Conservation (phyloP, 176 grass and related monocot species). For the Hsuehochloa calcarea region DNA sequence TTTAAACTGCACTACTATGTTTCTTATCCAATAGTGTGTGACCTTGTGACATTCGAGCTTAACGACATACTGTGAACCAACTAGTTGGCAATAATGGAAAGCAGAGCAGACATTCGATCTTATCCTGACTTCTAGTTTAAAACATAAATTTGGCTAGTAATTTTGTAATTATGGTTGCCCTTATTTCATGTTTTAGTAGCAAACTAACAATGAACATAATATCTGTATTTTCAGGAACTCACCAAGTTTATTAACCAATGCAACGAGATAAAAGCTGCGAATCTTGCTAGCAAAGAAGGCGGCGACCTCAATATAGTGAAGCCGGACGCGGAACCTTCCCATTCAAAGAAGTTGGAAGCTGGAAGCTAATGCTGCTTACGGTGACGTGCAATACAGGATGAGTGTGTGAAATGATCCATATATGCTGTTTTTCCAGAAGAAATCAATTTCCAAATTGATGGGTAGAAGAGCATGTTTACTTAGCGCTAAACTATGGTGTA, state of each 20-base stretch:
- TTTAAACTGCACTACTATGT: background rate
- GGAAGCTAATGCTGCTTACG: background rate
- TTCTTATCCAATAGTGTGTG: background rate
- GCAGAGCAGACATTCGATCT: background rate
- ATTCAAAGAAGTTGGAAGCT: conserved; percentile 49
- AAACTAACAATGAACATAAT: background rate
- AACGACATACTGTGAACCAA: background rate
- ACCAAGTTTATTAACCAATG: conserved; percentile 81
- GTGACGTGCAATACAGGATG: background rate
- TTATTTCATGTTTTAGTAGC: background rate
- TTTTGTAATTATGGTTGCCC: background rate
- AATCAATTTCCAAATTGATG: background rate
- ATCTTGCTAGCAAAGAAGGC: conserved; percentile 74
- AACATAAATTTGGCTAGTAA: background rate
- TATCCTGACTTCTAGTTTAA: background rate
- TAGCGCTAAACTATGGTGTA: background rate
- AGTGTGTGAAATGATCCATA: background rate
- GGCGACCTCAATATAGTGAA: conserved; percentile 64
- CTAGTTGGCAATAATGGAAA: background rate
- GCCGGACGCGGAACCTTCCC: conserved; percentile 30
- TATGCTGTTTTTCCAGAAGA: conserved; percentile 14
- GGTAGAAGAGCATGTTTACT: background rate
- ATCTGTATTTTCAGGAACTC: conserved; percentile 45
- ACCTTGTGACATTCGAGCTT: conserved; percentile 1
- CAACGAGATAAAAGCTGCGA: conserved; percentile 68